Evolutionary conservation across 2,329 filamentous ascomycete genomes (phyloP), one percentile per base, ranked within the genome.

Genomic region (Diplodia sapinea): DNA sequence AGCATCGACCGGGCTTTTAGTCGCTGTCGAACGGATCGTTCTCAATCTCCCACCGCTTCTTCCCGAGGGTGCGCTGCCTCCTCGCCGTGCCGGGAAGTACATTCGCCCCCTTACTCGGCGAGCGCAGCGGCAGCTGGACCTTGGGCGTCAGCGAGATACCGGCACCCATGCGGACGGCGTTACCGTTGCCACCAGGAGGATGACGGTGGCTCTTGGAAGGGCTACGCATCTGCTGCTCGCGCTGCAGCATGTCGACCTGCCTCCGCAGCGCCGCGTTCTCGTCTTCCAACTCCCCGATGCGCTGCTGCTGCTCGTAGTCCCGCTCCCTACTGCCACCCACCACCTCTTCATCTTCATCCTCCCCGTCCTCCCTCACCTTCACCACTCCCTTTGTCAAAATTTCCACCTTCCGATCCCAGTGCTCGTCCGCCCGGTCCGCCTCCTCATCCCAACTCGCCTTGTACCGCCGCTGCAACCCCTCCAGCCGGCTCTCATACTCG

Each of bases 351-450:
- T n/a, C 33, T 12, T 59, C 55, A 6, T 31, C 66, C 2, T 78
- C 77, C 1, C 72, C 73, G 68, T 83, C 81, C 69, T 82, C 82
- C 63, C 78, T 80, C 8, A 83, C 74, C 56, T 77, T 75, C 50
- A 80, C 72, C n/a, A 80, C 72, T n/a, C 68, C 63, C 73, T 71
- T 75, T 77, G 82, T 77, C 78, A 91, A 80, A 26, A 93, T 85
- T 68, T 93, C 94, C 8, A 96, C 85, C 80, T 99, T 99, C 71
- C 88, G 88, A 77, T 98, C 94, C 75, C 95, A 86, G 78, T 96
- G 92, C 76, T 92, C 91, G 69, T 97, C 93, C 64, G 89, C 88
- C 54, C 88, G 87, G 72, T 96, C 93, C 66, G 82, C 75, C 78
- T 97, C 93, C 5, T 90, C 87, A 20, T 92, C 90, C 77, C 93